Evolutionary conservation across 163 green algal species (phyloP).

Genomic region (Volvox carteri): DNA sequence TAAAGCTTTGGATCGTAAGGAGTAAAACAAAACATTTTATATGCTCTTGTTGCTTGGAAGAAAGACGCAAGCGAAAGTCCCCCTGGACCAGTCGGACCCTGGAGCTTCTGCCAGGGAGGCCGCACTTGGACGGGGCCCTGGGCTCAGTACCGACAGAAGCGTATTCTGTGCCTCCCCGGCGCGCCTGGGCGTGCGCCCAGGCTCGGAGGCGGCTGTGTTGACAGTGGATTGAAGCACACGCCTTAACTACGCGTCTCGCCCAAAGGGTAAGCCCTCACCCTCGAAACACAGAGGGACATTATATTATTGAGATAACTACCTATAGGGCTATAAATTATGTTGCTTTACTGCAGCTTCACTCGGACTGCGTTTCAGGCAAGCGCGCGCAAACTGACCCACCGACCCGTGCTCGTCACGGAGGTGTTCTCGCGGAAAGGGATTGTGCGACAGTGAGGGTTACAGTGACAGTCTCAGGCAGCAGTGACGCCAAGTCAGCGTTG

Average conservation of each 20-base stretch:
- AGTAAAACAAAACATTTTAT: not conserved
- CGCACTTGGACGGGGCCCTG: not conserved
- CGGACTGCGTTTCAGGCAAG: not conserved
- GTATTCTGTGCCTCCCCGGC: not conserved
- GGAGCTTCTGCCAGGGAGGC: conserved; percentile 42
- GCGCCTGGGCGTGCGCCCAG: conserved; percentile 38
- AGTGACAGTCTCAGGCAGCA: no score
- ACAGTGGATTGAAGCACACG: not conserved
- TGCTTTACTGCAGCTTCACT: not conserved
- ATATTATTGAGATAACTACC: not conserved
- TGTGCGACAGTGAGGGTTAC: no score
- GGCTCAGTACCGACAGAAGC: not conserved
- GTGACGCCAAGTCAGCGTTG: no score
- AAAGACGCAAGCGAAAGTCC: not conserved
- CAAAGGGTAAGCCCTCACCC: not conserved
- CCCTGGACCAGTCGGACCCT: conserved; percentile 15
- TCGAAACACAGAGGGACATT: not conserved
- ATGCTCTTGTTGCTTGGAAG: not conserved
- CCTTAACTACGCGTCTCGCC: not conserved
- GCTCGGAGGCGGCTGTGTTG: not conserved
- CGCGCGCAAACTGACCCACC: not conserved
- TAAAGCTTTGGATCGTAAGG: not conserved
- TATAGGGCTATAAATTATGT: not conserved
- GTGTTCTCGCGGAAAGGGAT: no score
- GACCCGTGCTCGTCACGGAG: no score